A percentile compares a stretch with the other conserved stretches of the same genome.
Conservation (phyloP, 2,329 filamentous ascomycete genomes). For the Calonectria pteridis region DNA sequence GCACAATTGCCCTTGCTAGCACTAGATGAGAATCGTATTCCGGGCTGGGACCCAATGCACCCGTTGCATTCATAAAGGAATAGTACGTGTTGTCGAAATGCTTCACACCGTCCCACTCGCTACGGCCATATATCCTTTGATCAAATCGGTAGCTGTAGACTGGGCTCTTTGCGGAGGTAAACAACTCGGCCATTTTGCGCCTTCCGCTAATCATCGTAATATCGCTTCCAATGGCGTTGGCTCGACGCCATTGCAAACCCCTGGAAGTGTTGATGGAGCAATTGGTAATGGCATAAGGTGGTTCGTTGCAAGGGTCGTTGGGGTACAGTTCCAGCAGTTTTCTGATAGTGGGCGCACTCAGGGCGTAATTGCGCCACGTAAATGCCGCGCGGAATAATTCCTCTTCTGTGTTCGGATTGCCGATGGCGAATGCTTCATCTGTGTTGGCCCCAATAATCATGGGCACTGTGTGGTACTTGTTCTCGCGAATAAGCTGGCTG, state of each 20-base stretch:
- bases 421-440: conserved; percentile 60
- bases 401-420: conserved; percentile 54
- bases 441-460: conserved; percentile 62
- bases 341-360: conserved; percentile 58
- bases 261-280: conserved; percentile 37
- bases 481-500: conserved; percentile 57
- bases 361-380: conserved; percentile 59
- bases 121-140: conserved; percentile 57
- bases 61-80: conserved; percentile 64
- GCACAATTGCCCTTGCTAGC: conserved; percentile 53
- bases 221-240: conserved; percentile 59
- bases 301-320: conserved; percentile 59
- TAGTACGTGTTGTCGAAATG: conserved; percentile 65
- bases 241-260: conserved; percentile 59
- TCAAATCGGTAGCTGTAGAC: conserved; percentile 65
- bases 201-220: conserved; percentile 62
- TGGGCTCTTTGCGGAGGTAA: conserved; percentile 46
- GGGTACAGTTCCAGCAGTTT: conserved; percentile 61
- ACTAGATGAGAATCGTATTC: conserved; percentile 52
- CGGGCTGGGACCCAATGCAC: conserved; percentile 59
- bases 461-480: conserved; percentile 58
- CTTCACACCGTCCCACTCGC: conserved; percentile 55
- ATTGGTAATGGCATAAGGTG: conserved; percentile 50
- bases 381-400: conserved; percentile 53
- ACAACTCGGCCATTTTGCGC: conserved; percentile 59